phyloP scores from a whole-genome alignment of 31 red algal species.

The Porphyra umbilicalis region DNA sequence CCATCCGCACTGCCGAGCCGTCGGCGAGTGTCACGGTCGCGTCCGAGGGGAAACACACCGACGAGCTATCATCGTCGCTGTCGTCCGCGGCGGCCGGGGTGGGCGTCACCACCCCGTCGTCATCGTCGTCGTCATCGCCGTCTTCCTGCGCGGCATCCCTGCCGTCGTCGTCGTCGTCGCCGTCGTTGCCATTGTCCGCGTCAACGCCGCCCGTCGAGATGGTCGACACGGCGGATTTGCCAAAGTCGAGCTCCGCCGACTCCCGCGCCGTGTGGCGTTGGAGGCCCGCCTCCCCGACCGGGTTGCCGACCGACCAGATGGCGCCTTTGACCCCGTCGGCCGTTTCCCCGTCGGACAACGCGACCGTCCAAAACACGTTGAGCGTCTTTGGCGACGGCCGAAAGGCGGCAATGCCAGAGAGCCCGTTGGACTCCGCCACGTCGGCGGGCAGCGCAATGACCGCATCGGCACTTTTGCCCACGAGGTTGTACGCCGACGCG shows the following conservation, averaged over 20 bases:
- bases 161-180: too few relatives aligned
- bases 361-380: background rate
- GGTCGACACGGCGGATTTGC: background rate
- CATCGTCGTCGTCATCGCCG: background rate
- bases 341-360: background rate
- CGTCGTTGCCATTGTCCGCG: too few relatives aligned
- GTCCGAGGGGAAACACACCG: constrained; percentile 50
- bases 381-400: background rate
- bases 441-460: background rate
- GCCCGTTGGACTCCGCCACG: background rate
- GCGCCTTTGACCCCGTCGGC: background rate
- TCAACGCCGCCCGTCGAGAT: too few relatives aligned
- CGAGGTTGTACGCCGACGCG: background rate
- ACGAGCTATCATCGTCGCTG: background rate
- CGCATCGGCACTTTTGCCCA: background rate
- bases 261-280: background rate
- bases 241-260: background rate
- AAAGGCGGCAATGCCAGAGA: background rate
- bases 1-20: constrained; percentile 27
- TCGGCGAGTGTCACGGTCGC: constrained; percentile 32
- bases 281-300: background rate
- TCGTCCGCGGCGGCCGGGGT: background rate
- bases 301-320: background rate
- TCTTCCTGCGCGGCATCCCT: too few relatives aligned
- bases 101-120: background rate